These are phyloP conservation scores for Diaporthe citrichinensis DNA, from an alignment of 2,329 filamentous ascomycete genomes.

Conservation along the genomic window DNA sequence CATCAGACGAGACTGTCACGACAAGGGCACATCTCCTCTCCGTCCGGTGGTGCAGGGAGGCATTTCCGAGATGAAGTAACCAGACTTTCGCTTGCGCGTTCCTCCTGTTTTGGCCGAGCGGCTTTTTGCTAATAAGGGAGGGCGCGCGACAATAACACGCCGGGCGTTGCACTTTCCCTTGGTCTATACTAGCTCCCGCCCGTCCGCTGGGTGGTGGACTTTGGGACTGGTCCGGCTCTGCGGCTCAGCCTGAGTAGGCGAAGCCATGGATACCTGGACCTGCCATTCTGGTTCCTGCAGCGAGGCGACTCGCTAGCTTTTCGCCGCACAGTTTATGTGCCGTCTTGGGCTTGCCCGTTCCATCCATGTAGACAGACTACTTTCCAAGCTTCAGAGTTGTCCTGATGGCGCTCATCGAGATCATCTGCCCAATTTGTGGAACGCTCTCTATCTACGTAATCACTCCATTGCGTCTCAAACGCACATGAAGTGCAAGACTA, in stretches of 20 bases:
- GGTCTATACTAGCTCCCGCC: conserved; percentile 27
- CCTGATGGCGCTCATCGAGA: neutral
- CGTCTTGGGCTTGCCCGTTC: neutral
- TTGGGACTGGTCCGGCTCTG: conserved; percentile 8
- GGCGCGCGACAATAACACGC: conserved; percentile 4
- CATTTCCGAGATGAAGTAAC: conserved; percentile 16
- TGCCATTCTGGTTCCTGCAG: conserved; percentile 25
- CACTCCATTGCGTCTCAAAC: neutral
- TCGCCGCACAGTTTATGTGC: neutral
- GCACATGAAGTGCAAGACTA: neutral
- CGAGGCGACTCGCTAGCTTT: conserved; percentile 27
- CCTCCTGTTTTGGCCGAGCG: neutral
- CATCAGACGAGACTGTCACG: conserved; percentile 18
- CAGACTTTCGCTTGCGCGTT: neutral
- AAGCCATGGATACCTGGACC: conserved; percentile 24
- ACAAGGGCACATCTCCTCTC: conserved; percentile 1
- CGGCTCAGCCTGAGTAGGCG: neutral
- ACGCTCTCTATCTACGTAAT: neutral
- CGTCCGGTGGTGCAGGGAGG: neutral
- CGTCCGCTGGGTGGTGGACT: neutral
- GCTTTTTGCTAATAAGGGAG: neutral
- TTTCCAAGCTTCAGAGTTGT: neutral
- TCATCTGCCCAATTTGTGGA: too few species aligned
- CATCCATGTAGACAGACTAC: neutral
- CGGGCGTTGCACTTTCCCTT: conserved; percentile 29